A percentile compares a stretch with the other conserved stretches of the same genome.
Conservation (phyloP, 495 filamentous ascomycete species). For the Chlorociboria aeruginascens region DNA sequence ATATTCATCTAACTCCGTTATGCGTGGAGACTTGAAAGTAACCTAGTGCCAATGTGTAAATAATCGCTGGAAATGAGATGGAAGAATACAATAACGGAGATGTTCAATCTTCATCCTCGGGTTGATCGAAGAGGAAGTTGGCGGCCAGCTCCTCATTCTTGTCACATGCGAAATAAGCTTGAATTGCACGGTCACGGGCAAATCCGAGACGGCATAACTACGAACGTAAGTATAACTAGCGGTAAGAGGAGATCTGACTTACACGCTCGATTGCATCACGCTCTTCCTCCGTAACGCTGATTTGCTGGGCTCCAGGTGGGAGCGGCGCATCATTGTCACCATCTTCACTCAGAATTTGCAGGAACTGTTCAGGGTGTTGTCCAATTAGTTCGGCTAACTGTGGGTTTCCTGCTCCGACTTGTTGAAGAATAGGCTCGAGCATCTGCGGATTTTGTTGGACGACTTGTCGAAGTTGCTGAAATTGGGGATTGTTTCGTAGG, state of each 20-base stretch:
- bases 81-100: not conserved
- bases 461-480: slow-evolving; percentile 92
- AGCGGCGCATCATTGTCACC: slow-evolving; percentile 60
- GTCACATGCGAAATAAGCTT: slow-evolving; percentile 98
- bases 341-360: slow-evolving; percentile 77
- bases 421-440: slow-evolving; percentile 94
- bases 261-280: slow-evolving; percentile 92
- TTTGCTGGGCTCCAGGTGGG: slow-evolving; percentile 80
- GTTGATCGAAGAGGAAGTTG: slow-evolving; percentile 96
- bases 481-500: slow-evolving; percentile 90
- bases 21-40: not conserved
- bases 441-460: slow-evolving; percentile 96
- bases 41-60: not conserved
- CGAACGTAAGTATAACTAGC: not conserved
- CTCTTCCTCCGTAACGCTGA: slow-evolving; percentile 90
- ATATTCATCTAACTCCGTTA: too few species aligned
- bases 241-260: slow-evolving; percentile 27
- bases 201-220: slow-evolving; percentile 88
- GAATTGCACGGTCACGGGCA: slow-evolving; percentile 83
- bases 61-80: slow-evolving; percentile 7
- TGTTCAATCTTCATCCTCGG: slow-evolving; percentile 61
- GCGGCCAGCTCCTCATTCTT: slow-evolving; percentile 98
- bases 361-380: slow-evolving; percentile 82
- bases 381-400: slow-evolving; percentile 86
- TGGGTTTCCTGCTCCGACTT: slow-evolving; percentile 91